Evolutionary conservation across 208 protist genomes (phyloP).

Genomic region (Herpetomonas tarakana): DNA sequence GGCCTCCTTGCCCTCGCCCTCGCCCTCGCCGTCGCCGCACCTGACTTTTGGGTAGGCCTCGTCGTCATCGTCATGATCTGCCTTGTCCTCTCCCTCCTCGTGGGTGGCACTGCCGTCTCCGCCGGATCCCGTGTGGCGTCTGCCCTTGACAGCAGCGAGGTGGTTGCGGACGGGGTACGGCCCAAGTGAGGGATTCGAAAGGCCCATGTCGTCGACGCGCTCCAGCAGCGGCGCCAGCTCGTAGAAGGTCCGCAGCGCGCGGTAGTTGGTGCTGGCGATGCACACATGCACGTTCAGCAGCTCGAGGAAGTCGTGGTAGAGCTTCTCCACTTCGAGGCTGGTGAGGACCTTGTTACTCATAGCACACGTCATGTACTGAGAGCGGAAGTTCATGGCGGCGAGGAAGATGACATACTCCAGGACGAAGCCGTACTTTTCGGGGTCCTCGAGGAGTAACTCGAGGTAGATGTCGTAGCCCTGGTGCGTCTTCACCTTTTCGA

Average conservation of each 20-base stretch:
- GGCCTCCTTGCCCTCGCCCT: conserved; percentile 1
- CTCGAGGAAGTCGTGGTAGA: conserved; percentile 73
- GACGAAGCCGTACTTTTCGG: conserved; percentile 44
- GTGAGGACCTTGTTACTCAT: conserved; percentile 54
- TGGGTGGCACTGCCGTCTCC: not conserved
- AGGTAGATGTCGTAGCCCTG: conserved; percentile 52
- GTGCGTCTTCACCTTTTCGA: not conserved
- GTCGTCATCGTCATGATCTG: not conserved
- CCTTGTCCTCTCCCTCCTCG: conserved; percentile 7
- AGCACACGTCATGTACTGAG: conserved; percentile 77
- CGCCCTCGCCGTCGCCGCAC: conserved; percentile 9
- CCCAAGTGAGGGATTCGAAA: conserved; percentile 7
- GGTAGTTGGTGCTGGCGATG: conserved; percentile 45
- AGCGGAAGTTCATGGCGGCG: conserved; percentile 77
- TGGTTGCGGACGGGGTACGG: conserved; percentile 7
- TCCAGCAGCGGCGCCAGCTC: conserved; percentile 69
- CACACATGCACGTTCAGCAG: conserved; percentile 62
- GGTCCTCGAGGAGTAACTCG: conserved; percentile 67
- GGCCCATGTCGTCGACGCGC: conserved; percentile 60
- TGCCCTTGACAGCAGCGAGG: conserved; percentile 7
- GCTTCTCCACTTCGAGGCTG: conserved; percentile 55
- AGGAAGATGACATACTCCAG: conserved; percentile 70
- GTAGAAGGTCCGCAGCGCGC: conserved; percentile 57
- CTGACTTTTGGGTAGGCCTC: conserved; percentile 3
- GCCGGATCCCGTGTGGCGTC: not conserved